Conservation (phyloP, 2,329 filamentous ascomycete species). For the Macrophomina phaseolina region DNA sequence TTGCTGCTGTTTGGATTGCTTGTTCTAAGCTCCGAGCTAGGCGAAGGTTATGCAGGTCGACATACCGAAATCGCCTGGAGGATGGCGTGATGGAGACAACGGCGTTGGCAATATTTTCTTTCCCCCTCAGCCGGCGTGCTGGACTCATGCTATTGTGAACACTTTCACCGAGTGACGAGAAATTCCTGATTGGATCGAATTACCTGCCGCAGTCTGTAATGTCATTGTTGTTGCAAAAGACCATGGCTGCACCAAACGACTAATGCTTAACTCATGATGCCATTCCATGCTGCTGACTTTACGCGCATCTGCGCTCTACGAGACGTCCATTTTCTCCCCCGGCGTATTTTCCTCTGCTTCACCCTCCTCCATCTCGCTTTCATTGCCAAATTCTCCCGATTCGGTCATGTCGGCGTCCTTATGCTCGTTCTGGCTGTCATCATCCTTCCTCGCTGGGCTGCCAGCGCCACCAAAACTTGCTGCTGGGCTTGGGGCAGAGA, state of each 20-base stretch:
- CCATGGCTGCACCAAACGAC: background rate
- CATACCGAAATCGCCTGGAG: background rate
- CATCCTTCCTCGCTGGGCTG: constrained; percentile 36
- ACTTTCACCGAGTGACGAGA: background rate
- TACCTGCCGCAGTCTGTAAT: constrained; percentile 4
- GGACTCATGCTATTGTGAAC: background rate
- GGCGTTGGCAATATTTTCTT: background rate
- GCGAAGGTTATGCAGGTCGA: background rate
- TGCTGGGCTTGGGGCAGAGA: constrained; percentile 22
- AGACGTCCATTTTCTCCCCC: constrained; percentile 26
- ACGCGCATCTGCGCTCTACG: background rate
- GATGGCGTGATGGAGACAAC: background rate
- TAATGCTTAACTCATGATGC: background rate
- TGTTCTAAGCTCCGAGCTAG: background rate
- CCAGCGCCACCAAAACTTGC: constrained; percentile 38
- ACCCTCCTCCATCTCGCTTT: constrained; percentile 33
- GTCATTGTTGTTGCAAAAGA: background rate
- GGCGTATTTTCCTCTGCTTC: constrained; percentile 25
- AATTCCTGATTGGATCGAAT: background rate
- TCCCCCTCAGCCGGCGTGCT: background rate
- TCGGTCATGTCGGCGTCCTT: constrained; percentile 35
- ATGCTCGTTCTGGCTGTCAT: constrained; percentile 34
- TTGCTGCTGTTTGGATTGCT: constrained; percentile 19
- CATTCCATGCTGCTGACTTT: constrained; percentile 1
- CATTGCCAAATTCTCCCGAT: constrained; percentile 23